Conservation (phyloP, 2,329 filamentous ascomycete species). For the Bipolaris bicolor region DNA sequence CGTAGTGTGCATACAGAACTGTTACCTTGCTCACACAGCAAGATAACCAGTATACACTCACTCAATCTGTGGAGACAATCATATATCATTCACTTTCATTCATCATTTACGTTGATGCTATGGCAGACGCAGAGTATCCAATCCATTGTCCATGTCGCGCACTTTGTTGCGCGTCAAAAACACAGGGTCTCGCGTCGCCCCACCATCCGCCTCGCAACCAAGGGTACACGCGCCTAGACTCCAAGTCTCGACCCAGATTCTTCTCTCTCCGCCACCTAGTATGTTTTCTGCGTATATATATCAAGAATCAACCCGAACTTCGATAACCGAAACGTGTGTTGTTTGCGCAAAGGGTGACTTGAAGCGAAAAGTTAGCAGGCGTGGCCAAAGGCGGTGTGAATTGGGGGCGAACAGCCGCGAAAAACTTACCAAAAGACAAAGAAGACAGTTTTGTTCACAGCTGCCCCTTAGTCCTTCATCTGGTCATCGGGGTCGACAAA, state of each 20-base stretch:
- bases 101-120: slow-evolving; percentile 16
- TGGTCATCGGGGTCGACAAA: slow-evolving; percentile 70
- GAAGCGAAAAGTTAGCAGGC: neutral
- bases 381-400: slow-evolving; percentile 10
- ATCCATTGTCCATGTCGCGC: slow-evolving; percentile 16
- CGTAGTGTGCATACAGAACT: no score
- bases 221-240: slow-evolving; percentile 35
- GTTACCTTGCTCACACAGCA: neutral
- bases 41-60: neutral
- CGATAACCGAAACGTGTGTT: slow-evolving; percentile 25
- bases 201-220: slow-evolving; percentile 21
- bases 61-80: no score
- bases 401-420: neutral
- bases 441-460: slow-evolving; percentile 6
- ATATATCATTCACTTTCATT: neutral
- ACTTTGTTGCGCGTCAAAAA: slow-evolving; percentile 16
- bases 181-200: neutral
- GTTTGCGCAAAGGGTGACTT: slow-evolving; percentile 28
- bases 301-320: slow-evolving; percentile 20
- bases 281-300: slow-evolving; percentile 25
- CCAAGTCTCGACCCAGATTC: slow-evolving; percentile 23
- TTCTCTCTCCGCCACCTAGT: slow-evolving; percentile 32
- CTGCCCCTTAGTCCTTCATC: slow-evolving; percentile 65
- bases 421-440: slow-evolving; percentile 21
- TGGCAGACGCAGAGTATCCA: slow-evolving; percentile 17